Base-by-base conservation (phyloP, 768 basidiomycete genomes). In the Saitozyma podzolica region DNA sequence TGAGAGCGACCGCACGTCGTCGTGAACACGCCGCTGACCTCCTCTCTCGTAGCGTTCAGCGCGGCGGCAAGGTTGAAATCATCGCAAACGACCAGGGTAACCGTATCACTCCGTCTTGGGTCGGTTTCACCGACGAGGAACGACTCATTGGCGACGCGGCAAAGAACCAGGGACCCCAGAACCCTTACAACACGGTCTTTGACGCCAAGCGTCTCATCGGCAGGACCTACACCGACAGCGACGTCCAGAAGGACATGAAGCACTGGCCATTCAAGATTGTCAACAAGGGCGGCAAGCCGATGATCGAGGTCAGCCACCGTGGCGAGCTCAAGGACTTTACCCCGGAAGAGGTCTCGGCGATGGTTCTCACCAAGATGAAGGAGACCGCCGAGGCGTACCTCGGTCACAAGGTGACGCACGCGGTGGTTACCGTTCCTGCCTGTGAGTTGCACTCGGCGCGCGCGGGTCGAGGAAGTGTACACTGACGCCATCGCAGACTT, bases 181-280 rank as follows among this genome's bases (percentile, higher is more conserved):
- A 98, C 82, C 92, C 95, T 17, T 72, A 84, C 69, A 98, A 98
- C 82, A 96, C 93, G 9, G 89, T 96, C 61, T 97, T 96, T 73
- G 93, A 96, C 80, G 93, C 93, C 61, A 98, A 96, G 77, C 91
- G 93, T 81, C 86, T 95, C 68, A 93, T 94, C 75, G 91, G 92
- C 72, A 89, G 93, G 81, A 91, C 91, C 80, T 95, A 87, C 80
- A 84, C 85, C 63, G 84, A 85, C 66, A 54, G 77, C 9, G 82
- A 82, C 60, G 76, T 84, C 51, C 79, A 83, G 76, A 67, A 67
- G 53, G 84, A 85, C 69, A 82, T 82, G 69, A 83, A 82, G 76
- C 83, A 82, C 67, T 79, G 68, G 79, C 80, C 81, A 5, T 81
- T 81, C 80, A 81, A 81, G 77, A 67, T 82, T 60, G 68, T 80